Evolutionary conservation across 164 flowering plant species (phyloP), one percentile per base, ranked within the genome.

Genomic region (Vitis labrusca): DNA sequence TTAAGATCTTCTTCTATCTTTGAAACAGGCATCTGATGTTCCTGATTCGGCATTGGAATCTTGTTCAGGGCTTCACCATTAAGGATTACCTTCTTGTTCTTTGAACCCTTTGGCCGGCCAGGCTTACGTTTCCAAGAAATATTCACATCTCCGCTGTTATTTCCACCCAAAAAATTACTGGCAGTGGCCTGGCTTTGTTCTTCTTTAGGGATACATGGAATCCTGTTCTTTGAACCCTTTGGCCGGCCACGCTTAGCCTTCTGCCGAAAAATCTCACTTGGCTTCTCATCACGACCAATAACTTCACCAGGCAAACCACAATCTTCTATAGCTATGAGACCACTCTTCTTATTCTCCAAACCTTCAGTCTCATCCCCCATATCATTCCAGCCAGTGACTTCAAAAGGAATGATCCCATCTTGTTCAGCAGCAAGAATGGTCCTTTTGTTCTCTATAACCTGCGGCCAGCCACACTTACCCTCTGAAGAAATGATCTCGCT

Each of bases 371-470:
- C 66, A 49, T 54, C 60, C 44, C 60, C 50, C 5, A 16, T 23
- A 8, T 7, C 4, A 14, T 15, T 50, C 8, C 69, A 10, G 29
- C 56, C 49, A 50, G 48, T 13, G 17, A 13, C 51, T 55, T 67
- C 53, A 23, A 10, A 62, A 66, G 37, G 10, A 32, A 63, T 44
- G n/a, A 52, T 56, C 61, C 49, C 52, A 61, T 27, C 54, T 57
- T 59, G 23, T 44, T 69, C 56, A 61, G 51, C 51, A 48, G 9
- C 51, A 59, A 63, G 64, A 27, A 37, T 58, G 54, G 65, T 72
- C 47, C 61, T 61, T 47, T 66, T 73, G 13, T 57, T 62, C 52
- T 67, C 73, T 9, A 74, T 57, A 32, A 74, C 74, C 52, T 67
- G 66, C 3, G 63, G 68, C 56, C 72, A 47, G 8, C 75, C 73